Conservation (phyloP, 169 alveolate species). For the Babesia ovis region DNA sequence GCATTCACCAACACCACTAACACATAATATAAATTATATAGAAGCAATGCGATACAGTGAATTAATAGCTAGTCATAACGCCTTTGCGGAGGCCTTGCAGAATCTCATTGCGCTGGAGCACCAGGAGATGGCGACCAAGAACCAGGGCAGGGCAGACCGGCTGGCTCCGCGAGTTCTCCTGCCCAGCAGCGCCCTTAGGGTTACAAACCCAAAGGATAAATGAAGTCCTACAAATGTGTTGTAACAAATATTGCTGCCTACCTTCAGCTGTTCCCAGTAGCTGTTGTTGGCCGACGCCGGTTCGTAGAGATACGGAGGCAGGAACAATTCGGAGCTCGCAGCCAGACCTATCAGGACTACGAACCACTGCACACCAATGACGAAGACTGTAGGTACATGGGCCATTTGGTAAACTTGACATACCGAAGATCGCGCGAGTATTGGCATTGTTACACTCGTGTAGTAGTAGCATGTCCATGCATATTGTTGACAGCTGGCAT, state of each 20-base stretch:
- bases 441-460: constrained; percentile 64
- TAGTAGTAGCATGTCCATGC: constrained; percentile 53
- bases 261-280: constrained; percentile 46
- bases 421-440: constrained; percentile 55
- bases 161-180: constrained; percentile 4
- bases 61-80: constrained; percentile 1
- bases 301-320: constrained; percentile 68
- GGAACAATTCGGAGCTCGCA: constrained; percentile 38
- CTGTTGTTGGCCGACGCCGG: constrained; percentile 51
- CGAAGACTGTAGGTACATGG: constrained; percentile 17
- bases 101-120: constrained; percentile 32
- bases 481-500: constrained; percentile 53
- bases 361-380: constrained; percentile 54
- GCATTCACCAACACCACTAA: constrained; percentile 16
- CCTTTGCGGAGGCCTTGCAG: constrained; percentile 13
- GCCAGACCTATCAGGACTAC: constrained; percentile 47
- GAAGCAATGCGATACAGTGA: constrained; percentile 1
- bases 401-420: background rate
- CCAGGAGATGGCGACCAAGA: constrained; percentile 5
- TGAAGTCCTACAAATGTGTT: constrained; percentile 37
- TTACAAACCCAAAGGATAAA: constrained; percentile 62
- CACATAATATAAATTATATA: background rate
- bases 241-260: background rate
- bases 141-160: constrained; percentile 18
- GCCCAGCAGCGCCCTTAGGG: constrained; percentile 32